Evolutionary conservation across 306 rosid genomes (phyloP).

Genomic region (Senna tora): DNA sequence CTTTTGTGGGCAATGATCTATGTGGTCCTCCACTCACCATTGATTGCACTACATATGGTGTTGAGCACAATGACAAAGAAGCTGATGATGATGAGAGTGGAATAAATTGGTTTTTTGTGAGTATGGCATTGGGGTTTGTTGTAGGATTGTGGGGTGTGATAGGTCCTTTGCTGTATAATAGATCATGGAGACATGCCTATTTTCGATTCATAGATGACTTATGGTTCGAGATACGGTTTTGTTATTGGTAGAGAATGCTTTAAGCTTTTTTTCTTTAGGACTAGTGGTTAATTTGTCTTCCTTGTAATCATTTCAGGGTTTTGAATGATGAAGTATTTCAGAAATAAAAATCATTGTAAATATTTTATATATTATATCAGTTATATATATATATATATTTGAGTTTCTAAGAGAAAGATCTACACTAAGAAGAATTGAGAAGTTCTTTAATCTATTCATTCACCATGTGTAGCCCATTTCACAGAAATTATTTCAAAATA

Average conservation of each 20-base stretch:
- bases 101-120: slow-evolving; percentile 30
- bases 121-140: slow-evolving; percentile 24
- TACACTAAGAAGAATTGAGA: no score
- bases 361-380: no score
- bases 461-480: no score
- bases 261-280: background rate
- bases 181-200: slow-evolving; percentile 31
- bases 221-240: slow-evolving; percentile 10
- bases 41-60: background rate
- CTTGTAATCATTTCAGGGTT: background rate
- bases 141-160: slow-evolving; percentile 31
- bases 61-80: background rate
- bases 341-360: no score
- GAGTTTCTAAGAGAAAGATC: no score
- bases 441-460: no score
- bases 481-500: no score
- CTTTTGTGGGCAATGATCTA: slow-evolving; percentile 26
- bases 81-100: background rate
- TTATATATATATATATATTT: no score
- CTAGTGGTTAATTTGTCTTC: no score
- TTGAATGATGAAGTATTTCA: background rate
- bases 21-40: slow-evolving; percentile 17
- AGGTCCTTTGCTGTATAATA: slow-evolving; percentile 20
- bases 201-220: background rate
- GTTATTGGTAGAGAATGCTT: background rate